Evolutionary conservation across 2,329 filamentous ascomycete genomes (phyloP).

Genomic region (Penicillium sp.): DNA sequence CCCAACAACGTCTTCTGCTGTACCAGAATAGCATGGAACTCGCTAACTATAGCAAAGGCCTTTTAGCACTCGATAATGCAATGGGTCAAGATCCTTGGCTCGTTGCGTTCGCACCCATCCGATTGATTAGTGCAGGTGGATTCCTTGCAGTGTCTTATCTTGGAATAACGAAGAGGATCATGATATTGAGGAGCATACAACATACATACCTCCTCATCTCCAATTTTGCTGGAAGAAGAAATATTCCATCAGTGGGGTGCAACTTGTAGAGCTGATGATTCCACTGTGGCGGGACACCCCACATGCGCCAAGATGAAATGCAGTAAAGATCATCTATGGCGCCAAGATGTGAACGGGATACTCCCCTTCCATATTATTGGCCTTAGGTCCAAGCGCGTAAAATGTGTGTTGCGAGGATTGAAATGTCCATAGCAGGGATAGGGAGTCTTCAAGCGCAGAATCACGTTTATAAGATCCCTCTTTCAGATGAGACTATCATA

Average conservation of each 20-base stretch:
- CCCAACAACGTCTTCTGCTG: no score
- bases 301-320: conserved; percentile 28
- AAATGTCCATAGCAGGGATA: no score
- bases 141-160: conserved; percentile 33
- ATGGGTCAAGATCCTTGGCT: conserved; percentile 33
- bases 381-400: no score
- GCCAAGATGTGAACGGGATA: background rate
- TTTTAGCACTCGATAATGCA: conserved; percentile 32
- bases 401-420: no score
- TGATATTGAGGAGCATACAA: no score
- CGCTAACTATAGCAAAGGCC: conserved; percentile 16
- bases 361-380: conserved; percentile 2
- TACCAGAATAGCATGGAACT: no score
- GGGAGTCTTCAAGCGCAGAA: conserved; percentile 24
- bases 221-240: conserved; percentile 23
- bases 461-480: no score
- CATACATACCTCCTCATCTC: no score
- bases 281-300: conserved; percentile 31
- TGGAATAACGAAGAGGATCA: no score
- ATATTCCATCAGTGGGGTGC: conserved; percentile 24
- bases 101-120: conserved; percentile 35
- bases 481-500: no score
- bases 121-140: conserved; percentile 31
- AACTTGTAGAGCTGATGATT: conserved; percentile 33
- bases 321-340: conserved; percentile 27